Evolutionary conservation across 345 rosid genomes (phyloP).

Genomic region (Nasturtium officinale): DNA sequence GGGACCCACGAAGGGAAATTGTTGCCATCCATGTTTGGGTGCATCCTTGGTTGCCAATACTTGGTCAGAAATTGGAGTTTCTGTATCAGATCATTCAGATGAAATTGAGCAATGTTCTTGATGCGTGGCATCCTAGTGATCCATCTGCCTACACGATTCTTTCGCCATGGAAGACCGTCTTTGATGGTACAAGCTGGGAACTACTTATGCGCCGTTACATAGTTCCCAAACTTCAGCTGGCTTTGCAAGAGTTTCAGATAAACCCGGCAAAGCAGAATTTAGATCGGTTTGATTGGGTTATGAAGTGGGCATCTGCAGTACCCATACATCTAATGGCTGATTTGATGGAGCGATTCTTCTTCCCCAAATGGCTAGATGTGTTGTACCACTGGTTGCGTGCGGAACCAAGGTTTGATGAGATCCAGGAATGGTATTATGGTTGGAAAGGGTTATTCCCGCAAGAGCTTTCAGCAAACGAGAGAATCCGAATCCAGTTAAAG

Average conservation of each 20-base stretch:
- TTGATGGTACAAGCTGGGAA: constrained; percentile 90
- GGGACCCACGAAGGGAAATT: constrained; percentile 83
- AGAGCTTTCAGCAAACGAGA: constrained; percentile 80
- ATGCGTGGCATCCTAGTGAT: constrained; percentile 94
- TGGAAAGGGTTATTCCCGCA: constrained; percentile 85
- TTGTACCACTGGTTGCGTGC: constrained; percentile 79
- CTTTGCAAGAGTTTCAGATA: constrained; percentile 77
- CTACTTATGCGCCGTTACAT: constrained; percentile 81
- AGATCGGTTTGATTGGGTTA: constrained; percentile 76
- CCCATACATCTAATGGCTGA: constrained; percentile 92
- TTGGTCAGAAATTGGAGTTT: constrained; percentile 79
- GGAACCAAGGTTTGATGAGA: constrained; percentile 73
- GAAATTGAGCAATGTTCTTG: constrained; percentile 84
- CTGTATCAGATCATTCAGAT: constrained; percentile 73
- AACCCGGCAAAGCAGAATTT: constrained; percentile 81
- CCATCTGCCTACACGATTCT: constrained; percentile 79
- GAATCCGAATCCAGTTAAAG: constrained; percentile 68
- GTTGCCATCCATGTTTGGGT: constrained; percentile 94
- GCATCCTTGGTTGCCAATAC: constrained; percentile 89
- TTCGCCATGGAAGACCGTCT: constrained; percentile 91
- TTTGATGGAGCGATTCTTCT: constrained; percentile 85
- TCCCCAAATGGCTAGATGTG: constrained; percentile 85
- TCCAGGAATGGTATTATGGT: constrained; percentile 71
- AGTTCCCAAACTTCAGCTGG: constrained; percentile 88
- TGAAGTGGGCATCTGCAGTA: constrained; percentile 79